Conservation (phyloP, 176 grass and related monocot species). For the Phoenix dactylifera region DNA sequence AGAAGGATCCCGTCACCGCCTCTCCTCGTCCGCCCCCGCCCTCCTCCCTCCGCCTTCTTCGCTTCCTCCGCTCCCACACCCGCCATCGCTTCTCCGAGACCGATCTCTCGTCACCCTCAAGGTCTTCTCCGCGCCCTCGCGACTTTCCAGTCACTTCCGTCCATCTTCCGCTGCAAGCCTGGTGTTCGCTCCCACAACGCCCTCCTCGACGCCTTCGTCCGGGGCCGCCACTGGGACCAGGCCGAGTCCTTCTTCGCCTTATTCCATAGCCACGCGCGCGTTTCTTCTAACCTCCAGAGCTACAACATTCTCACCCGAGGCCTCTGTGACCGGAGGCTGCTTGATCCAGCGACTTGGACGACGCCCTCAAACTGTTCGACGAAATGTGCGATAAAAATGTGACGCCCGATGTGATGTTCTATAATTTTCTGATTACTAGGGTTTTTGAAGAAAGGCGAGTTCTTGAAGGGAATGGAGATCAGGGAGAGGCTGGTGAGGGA, state of each 20-base stretch:
- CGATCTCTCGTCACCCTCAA: conserved; percentile 48
- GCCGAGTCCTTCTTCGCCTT: conserved; percentile 67
- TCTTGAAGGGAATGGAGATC: conserved; percentile 53
- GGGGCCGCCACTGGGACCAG: conserved; percentile 40
- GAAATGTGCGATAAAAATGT: conserved; percentile 67
- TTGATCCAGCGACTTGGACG: conserved; percentile 34
- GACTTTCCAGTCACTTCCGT: conserved; percentile 45
- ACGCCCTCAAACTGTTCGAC: conserved; percentile 58
- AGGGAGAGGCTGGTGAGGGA: conserved; percentile 61
- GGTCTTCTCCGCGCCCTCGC: conserved; percentile 70
- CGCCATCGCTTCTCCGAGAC: conserved; percentile 52
- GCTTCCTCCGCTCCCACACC: conserved; percentile 33
- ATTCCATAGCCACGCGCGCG: conserved; percentile 44
- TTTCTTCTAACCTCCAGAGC: conserved; percentile 69
- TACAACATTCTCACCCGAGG: conserved; percentile 85
- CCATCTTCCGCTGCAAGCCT: conserved; percentile 59
- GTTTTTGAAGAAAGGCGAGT: conserved; percentile 44
- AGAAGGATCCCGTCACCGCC: conserved; percentile 34
- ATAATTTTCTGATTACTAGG: conserved; percentile 51
- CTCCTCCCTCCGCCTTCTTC: conserved; percentile 28
- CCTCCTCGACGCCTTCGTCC: conserved; percentile 76
- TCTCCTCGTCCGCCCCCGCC: conserved; percentile 31
- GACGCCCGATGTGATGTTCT: conserved; percentile 51
- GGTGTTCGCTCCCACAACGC: conserved; percentile 74
- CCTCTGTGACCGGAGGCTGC: conserved; percentile 34